Conservation (phyloP, 2,329 filamentous ascomycete species). For the Fusarium sp. region DNA sequence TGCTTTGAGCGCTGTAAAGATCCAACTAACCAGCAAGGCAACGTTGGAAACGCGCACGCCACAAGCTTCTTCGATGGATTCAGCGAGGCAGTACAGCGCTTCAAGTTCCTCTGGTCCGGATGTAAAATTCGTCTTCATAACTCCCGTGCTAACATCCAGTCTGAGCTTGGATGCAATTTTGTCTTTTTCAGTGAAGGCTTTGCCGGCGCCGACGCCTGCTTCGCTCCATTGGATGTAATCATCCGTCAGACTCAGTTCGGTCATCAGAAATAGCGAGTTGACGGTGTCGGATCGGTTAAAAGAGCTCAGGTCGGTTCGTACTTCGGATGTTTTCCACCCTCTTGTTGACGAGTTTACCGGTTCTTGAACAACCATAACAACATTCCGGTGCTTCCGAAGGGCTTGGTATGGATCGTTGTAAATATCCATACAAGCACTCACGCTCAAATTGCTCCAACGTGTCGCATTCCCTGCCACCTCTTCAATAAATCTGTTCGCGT, state of each 20-base stretch:
- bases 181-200: not conserved
- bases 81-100: not conserved
- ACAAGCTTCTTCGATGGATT: not conserved
- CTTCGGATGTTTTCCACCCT: not conserved
- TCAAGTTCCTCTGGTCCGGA: not conserved
- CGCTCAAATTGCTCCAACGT: not conserved
- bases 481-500: not conserved
- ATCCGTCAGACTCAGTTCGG: not conserved
- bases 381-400: not conserved
- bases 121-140: not conserved
- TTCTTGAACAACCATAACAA: not conserved
- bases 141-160: not conserved
- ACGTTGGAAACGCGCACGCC: not conserved
- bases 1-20: not conserved
- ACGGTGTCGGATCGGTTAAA: rapidly evolving
- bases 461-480: not conserved
- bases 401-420: not conserved
- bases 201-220: not conserved
- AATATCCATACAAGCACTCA: not conserved
- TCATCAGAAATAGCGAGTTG: not conserved
- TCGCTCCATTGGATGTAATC: not conserved
- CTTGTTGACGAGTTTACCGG: rapidly evolving
- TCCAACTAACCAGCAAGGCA: not conserved
- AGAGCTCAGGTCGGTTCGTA: not conserved
- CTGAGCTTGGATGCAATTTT: not conserved